Conservation (phyloP, 345 rosid species). For the Moricandia arvensis region DNA sequence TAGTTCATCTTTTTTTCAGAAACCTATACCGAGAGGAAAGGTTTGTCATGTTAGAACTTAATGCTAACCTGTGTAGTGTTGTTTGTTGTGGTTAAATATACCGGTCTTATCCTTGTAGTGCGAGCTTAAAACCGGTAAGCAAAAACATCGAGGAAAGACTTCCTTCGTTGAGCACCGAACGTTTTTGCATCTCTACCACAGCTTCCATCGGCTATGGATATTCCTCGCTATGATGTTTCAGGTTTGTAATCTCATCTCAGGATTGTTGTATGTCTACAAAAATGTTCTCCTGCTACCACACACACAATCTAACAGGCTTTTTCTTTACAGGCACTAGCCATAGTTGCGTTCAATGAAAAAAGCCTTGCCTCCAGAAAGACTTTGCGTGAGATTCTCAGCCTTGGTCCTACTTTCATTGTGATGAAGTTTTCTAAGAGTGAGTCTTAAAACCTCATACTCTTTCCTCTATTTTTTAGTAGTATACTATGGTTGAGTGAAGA, state of each 20-base stretch:
- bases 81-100: too few relatives aligned
- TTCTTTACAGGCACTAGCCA: slow-evolving; percentile 62
- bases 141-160: slow-evolving; percentile 75
- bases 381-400: slow-evolving; percentile 67
- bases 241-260: slow-evolving; percentile 45
- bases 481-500: background rate
- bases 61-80: too few relatives aligned
- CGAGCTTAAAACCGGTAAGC: slow-evolving; percentile 60
- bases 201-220: slow-evolving; percentile 97
- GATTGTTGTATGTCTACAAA: background rate
- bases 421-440: slow-evolving; percentile 90
- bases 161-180: slow-evolving; percentile 96
- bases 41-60: slow-evolving; percentile 28
- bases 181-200: slow-evolving; percentile 89
- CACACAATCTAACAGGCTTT: slow-evolving; percentile 2
- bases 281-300: slow-evolving; percentile 9
- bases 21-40: slow-evolving; percentile 66
- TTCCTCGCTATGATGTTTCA: slow-evolving; percentile 96
- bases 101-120: slow-evolving; percentile 44
- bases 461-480: background rate
- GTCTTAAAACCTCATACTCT: slow-evolving; percentile 22
- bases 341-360: slow-evolving; percentile 76
- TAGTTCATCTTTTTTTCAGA: slow-evolving; percentile 62
- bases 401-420: slow-evolving; percentile 88
- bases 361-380: slow-evolving; percentile 52